phyloP scores from a whole-genome alignment of 2,329 filamentous ascomycete genomes.

The Atkinsonella hypoxylon region DNA sequence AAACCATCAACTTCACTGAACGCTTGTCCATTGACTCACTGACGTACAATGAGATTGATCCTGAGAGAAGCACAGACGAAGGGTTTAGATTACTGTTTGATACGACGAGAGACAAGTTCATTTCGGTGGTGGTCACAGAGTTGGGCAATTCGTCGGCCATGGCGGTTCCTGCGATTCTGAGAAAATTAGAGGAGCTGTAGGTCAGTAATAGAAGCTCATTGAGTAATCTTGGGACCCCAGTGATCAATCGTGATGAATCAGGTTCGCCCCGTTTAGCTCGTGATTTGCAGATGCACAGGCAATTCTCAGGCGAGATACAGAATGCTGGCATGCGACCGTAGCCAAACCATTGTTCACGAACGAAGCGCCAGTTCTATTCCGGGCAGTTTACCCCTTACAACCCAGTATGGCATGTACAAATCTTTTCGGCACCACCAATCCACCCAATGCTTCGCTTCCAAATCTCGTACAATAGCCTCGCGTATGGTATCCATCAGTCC shows the following conservation, averaged over 20 bases:
- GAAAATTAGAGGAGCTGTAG: conserved; percentile 45
- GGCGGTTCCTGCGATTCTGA: conserved; percentile 58
- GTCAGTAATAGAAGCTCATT: not conserved
- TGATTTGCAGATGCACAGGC: not conserved
- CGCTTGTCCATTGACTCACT: conserved; percentile 85
- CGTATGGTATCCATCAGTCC: not conserved
- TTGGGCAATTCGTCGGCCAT: conserved; percentile 77
- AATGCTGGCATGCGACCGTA: not conserved
- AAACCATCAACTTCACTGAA: conserved; percentile 85
- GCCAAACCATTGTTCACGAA: not conserved
- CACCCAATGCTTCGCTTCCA: not conserved
- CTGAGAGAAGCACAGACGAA: conserved; percentile 47
- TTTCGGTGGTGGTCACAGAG: conserved; percentile 85
- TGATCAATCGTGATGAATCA: not conserved
- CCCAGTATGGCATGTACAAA: not conserved
- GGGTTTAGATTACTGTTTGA: conserved; percentile 70
- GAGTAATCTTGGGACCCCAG: not conserved
- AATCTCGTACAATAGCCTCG: not conserved
- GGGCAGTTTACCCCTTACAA: too few species aligned
- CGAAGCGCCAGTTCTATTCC: not conserved
- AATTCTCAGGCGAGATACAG: not conserved
- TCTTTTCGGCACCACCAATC: not conserved
- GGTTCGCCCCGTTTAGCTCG: not conserved
- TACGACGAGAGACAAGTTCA: conserved; percentile 75
- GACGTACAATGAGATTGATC: conserved; percentile 86